Conservation (phyloP, 441 rosid genomes). For the Euphorbia schlechtendalii region DNA sequence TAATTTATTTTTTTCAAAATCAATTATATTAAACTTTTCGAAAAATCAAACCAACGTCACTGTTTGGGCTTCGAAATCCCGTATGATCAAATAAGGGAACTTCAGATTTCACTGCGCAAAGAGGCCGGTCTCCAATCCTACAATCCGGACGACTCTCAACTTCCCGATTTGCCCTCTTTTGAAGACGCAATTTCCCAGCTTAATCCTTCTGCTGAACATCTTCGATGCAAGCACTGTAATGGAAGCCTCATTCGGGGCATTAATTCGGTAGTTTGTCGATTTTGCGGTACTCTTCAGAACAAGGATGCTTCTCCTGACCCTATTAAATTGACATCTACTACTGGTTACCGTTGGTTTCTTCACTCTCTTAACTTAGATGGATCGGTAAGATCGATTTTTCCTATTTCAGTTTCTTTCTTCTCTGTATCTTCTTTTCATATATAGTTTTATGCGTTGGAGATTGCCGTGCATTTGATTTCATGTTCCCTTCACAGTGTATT, state of each 20-base stretch:
- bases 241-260: constrained; percentile 58
- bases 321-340: constrained; percentile 55
- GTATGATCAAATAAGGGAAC: constrained; percentile 42
- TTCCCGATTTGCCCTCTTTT: constrained; percentile 36
- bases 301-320: constrained; percentile 51
- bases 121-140: constrained; percentile 50
- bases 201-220: constrained; percentile 55
- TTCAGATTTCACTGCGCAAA: constrained; percentile 56
- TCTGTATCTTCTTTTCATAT: neutral
- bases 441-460: neutral
- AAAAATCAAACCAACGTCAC: too few relatives aligned
- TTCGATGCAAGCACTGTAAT: constrained; percentile 63
- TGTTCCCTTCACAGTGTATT: neutral
- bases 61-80: constrained; percentile 62
- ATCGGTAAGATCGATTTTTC: constrained; percentile 43
- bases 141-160: constrained; percentile 36
- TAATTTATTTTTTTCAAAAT: too few relatives aligned
- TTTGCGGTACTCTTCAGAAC: constrained; percentile 58
- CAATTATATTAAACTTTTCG: too few relatives aligned
- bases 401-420: neutral
- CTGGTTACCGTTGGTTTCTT: constrained; percentile 64
- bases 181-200: constrained; percentile 41
- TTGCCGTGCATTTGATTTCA: neutral
- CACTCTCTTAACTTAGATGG: constrained; percentile 59
- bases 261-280: constrained; percentile 59